Evolutionary conservation across 2,329 filamentous ascomycete species (phyloP).

Genomic region (Parasarocladium wereldwijsianum): DNA sequence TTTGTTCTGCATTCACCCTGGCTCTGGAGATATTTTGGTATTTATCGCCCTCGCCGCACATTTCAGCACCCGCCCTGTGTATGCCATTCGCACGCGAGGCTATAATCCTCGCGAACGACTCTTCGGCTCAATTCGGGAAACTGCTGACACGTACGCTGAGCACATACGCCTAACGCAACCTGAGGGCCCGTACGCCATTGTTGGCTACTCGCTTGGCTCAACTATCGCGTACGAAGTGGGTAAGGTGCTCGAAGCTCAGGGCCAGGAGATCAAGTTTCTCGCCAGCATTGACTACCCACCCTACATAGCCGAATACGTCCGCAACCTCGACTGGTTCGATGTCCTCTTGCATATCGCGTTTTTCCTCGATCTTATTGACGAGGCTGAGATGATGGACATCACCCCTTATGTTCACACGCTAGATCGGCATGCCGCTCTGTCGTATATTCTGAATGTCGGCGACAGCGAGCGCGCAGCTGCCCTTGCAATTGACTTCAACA

Average conservation of each 20-base stretch:
- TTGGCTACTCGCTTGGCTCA: slow-evolving; percentile 29
- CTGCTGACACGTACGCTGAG: slow-evolving; percentile 18
- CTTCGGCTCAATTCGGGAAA: slow-evolving; percentile 21
- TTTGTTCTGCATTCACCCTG: slow-evolving; percentile 25
- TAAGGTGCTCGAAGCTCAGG: slow-evolving; percentile 23
- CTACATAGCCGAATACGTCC: slow-evolving; percentile 22
- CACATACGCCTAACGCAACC: slow-evolving; percentile 25
- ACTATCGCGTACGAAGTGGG: slow-evolving; percentile 29
- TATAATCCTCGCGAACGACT: slow-evolving; percentile 16
- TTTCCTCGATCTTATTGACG: slow-evolving; percentile 19
- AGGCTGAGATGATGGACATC: slow-evolving; percentile 9
- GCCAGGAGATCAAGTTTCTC: slow-evolving; percentile 23
- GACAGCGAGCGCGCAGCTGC: slow-evolving; percentile 3
- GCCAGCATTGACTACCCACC: slow-evolving; percentile 27
- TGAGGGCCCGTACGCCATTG: slow-evolving; percentile 28
- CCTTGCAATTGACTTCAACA: slow-evolving; percentile 4
- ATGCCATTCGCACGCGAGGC: slow-evolving; percentile 28
- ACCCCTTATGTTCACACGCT: slow-evolving; percentile 4
- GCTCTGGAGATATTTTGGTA: slow-evolving; percentile 25
- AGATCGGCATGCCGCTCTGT: slow-evolving; percentile 5
- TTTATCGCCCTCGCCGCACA: slow-evolving; percentile 22
- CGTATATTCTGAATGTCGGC: slow-evolving; percentile 4
- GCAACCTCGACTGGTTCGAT: slow-evolving; percentile 15
- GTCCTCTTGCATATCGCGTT: slow-evolving; percentile 18
- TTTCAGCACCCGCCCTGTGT: slow-evolving; percentile 27